Conservation (phyloP, 2,329 filamentous ascomycete genomes). For the Ilyonectria robusta region DNA sequence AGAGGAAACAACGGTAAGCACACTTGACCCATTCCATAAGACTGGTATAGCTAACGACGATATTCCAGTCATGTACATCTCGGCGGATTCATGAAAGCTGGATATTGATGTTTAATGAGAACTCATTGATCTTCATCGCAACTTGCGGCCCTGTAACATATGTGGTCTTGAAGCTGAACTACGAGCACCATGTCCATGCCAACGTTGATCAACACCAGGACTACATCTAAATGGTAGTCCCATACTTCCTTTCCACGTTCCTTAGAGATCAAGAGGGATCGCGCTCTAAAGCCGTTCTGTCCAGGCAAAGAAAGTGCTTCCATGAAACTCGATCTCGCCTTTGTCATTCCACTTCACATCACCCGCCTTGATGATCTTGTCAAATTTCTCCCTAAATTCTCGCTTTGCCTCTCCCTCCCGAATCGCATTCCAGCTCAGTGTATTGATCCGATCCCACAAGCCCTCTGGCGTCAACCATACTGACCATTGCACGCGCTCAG, state of each 20-base stretch:
- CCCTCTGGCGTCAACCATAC: constrained; percentile 72
- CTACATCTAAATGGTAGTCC: not conserved
- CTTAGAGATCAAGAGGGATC: constrained; percentile 39
- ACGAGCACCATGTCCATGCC: too few relatives aligned
- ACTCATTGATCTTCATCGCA: constrained; percentile 27
- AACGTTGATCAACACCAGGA: not conserved
- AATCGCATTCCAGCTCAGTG: constrained; percentile 77
- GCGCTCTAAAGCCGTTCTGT: constrained; percentile 61
- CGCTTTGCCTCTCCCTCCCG: constrained; percentile 66
- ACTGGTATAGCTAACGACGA: constrained; percentile 26
- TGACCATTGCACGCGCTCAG: constrained; percentile 55
- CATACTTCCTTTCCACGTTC: constrained; percentile 45
- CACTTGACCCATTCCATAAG: not conserved
- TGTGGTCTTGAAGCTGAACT: not conserved
- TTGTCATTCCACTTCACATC: constrained; percentile 72
- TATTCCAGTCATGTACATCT: constrained; percentile 77
- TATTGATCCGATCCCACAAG: constrained; percentile 75
- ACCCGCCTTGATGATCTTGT: constrained; percentile 65
- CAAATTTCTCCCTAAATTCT: constrained; percentile 64
- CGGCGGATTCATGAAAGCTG: constrained; percentile 67
- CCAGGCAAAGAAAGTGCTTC: constrained; percentile 75
- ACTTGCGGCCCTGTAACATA: not conserved
- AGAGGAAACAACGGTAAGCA: constrained; percentile 91
- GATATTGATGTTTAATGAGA: constrained; percentile 37
- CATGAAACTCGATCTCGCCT: constrained; percentile 76